A percentile compares a stretch with the other conserved stretches of the same genome.
Conservation (phyloP, 2,329 filamentous ascomycete species). For the Nemania sp. region DNA sequence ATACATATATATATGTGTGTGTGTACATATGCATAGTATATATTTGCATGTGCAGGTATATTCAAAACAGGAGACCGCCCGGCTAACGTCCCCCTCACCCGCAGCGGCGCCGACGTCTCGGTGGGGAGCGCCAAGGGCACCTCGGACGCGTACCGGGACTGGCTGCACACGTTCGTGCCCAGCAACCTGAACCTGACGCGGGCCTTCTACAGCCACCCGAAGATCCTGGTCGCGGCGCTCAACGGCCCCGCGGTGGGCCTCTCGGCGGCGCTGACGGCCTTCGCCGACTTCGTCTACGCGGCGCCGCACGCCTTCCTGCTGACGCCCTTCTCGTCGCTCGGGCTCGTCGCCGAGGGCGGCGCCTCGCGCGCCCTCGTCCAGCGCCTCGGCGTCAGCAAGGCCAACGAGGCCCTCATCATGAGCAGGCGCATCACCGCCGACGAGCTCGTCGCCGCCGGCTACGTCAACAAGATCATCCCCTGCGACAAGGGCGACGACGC, state of each 20-base stretch:
- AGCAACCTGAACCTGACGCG: conserved; percentile 90
- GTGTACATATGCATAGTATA: too few species aligned
- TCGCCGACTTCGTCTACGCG: conserved; percentile 92
- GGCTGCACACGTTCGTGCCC: conserved; percentile 73
- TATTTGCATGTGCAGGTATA: not conserved
- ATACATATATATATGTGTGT: not conserved
- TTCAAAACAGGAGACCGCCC: not conserved
- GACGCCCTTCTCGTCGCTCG: conserved; percentile 88
- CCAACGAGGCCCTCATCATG: conserved; percentile 93
- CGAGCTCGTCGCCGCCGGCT: conserved; percentile 77
- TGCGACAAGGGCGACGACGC: conserved; percentile 63
- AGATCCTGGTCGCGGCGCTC: conserved; percentile 87
- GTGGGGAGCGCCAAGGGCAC: conserved; percentile 8
- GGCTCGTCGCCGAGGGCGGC: conserved; percentile 87
- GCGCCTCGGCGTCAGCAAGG: conserved; percentile 77
- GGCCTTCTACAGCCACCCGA: conserved; percentile 90
- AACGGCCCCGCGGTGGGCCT: conserved; percentile 93
- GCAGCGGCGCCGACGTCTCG: conserved; percentile 31
- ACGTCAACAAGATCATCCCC: conserved; percentile 81
- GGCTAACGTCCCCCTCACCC: not conserved
- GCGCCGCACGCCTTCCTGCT: conserved; percentile 81
- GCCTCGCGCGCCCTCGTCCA: conserved; percentile 78
- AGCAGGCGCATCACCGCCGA: conserved; percentile 74
- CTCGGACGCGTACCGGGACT: conserved; percentile 52
- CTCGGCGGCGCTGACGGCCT: conserved; percentile 78